Evolutionary conservation across 1,284 basidiomycete species (phyloP), one percentile per base, ranked within the genome.

Genomic region (Gomphus bonarii): DNA sequence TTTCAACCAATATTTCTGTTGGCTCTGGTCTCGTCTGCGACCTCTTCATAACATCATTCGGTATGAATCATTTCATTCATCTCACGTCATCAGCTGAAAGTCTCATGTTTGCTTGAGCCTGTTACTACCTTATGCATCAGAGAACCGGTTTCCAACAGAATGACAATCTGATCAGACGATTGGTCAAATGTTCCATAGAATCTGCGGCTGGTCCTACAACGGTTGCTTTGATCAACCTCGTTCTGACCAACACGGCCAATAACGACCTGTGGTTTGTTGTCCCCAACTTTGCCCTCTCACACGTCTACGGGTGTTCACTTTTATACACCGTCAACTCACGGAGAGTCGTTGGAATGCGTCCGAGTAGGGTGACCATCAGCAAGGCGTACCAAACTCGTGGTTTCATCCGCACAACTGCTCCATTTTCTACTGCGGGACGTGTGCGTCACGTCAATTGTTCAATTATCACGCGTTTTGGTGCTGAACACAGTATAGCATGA

Each of bases 41-140:
- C n/a, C 16, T 55, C 25, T 33, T 55, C 18, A 55, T 55, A n/a
- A 55, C 54, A 14, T 20, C 43, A 31, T 55, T 55, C 54, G 48
- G 54, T 55, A 46, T 31, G 54, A 48, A 44, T 42, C 16, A 14
- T 43, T 25, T 10, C 20, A n/a, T n/a, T n/a, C n/a, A n/a, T n/a
- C 42, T 18, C 12, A 47, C n/a, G 7, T 12, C 3, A 47, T 30
- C 16, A 9, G 11, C 16, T 3, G 10, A 9, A 9, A 4, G 9
- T 22, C 14, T 54, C 6, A 43, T 46, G 11, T 54, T 5, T 54
- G 25, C 22, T 20, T 16, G 7, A 55, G 54, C 54, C 6, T 55
- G 54, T 30, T 55, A 55, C 30, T 31, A 55, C 31, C 42, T 55
- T 10, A 38, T 47, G 30, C 40, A 33, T 3, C 31, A 48, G 11